Evolutionary conservation across 129 eudicot species (phyloP), one percentile per base, ranked within the genome.

Genomic region (Artemisia argyi): DNA sequence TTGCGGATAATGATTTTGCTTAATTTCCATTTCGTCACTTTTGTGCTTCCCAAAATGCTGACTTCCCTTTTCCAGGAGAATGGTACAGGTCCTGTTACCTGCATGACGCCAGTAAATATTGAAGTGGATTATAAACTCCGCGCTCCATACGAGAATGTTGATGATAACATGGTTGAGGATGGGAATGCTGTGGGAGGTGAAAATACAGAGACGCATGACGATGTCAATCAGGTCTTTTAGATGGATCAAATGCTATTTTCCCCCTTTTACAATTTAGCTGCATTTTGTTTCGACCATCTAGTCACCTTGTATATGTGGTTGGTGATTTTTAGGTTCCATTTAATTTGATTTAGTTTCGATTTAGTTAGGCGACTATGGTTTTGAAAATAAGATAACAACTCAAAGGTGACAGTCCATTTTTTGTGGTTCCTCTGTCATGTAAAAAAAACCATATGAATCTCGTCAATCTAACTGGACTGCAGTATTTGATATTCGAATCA

Each of bases 171-270:
- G 75, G 74, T 63, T 30, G 64, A 69, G 52, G 50, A 54, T 69
- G 52, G 51, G 64, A 18, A 49, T 69, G 64, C 53, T 32, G 48
- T 69, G 64, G 74, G 20, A 53, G 52, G 7, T 6, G 17, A 54
- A 30, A 71, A 13, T 72, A 17, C 49, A n/a, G 60, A 13, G 58
- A 66, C 67, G 46, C 59, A 48, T 47, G 68, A 51, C 13, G 44
- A 28, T 76, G 62, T 59, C 30, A 76, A 57, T 76, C 53, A 76
- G 79, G 46, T 75, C 58, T 66, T 20, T 50, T 56, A 28, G 32
- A 28, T 28, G 32, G 32, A 28, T 28, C 32, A 28, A 28, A 28
- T 28, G 32, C 3, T 11, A 56, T 14, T 53, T 16, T 63, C 2
- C 9, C 57, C 22, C 22, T 73, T 7, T 52, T 74, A 26, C 53